A percentile compares a stretch with the other conserved stretches of the same genome.
phyloP scores from a whole-genome alignment of 805 yeast species.

The Lachancea lanzarotensis region DNA sequence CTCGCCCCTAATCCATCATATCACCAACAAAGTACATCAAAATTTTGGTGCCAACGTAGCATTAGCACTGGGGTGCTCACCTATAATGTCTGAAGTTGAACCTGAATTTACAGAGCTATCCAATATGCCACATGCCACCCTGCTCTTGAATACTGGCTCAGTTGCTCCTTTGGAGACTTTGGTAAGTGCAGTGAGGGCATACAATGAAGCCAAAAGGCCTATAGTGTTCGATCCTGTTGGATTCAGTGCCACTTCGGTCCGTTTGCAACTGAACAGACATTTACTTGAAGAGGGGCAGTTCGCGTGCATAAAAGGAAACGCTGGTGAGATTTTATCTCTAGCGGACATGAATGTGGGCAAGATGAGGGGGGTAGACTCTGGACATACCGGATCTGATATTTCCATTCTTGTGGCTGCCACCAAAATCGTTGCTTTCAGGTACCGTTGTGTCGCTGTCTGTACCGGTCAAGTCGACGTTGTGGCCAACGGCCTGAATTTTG shows the following conservation, averaged over 20 bases:
- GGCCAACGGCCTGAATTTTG: constrained; percentile 38
- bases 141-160: constrained; percentile 74
- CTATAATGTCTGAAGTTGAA: constrained; percentile 75
- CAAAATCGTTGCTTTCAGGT: constrained; percentile 41
- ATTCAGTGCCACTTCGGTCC: constrained; percentile 67
- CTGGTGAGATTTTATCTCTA: constrained; percentile 64
- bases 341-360: constrained; percentile 41
- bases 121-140: constrained; percentile 42
- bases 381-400: constrained; percentile 18
- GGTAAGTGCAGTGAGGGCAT: constrained; percentile 47
- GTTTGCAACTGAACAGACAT: constrained; percentile 43
- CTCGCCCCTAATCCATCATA: constrained; percentile 74
- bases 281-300: constrained; percentile 53
- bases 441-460: constrained; percentile 57
- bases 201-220: constrained; percentile 51
- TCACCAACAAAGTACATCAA: constrained; percentile 84
- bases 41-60: constrained; percentile 84
- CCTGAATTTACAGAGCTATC: constrained; percentile 68
- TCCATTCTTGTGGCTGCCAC: constrained; percentile 38
- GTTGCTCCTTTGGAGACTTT: constrained; percentile 44
- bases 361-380: constrained; percentile 73
- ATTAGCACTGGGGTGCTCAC: constrained; percentile 77
- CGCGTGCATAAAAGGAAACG: constrained; percentile 75
- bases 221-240: constrained; percentile 91
- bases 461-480: constrained; percentile 58